These are phyloP conservation scores for Aspergillus coremiiformis DNA, from an alignment of 495 filamentous ascomycete species.

Conservation along the genomic window DNA sequence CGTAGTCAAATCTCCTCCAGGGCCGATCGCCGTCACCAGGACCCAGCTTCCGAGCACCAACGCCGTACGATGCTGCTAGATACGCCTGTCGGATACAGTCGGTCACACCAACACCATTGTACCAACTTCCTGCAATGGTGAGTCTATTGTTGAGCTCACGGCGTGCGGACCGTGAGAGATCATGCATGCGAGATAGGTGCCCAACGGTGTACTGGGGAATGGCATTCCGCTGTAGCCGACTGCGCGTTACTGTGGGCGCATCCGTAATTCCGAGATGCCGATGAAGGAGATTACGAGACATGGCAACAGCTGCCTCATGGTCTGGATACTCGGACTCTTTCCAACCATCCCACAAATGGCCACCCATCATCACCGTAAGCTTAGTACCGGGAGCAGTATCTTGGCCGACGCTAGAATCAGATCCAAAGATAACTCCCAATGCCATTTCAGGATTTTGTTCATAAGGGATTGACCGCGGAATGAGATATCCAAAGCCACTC, in stretches of 20 bases:
- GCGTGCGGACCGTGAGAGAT: slow-evolving; percentile 48
- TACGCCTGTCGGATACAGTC: slow-evolving; percentile 51
- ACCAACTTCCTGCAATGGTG: slow-evolving; percentile 73
- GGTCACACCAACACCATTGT: slow-evolving; percentile 54
- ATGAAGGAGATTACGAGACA: slow-evolving; percentile 60
- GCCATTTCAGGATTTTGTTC: slow-evolving; percentile 74
- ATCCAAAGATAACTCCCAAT: slow-evolving; percentile 89
- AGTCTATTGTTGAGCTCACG: slow-evolving; percentile 55
- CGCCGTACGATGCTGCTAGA: slow-evolving; percentile 28
- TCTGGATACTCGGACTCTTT: slow-evolving; percentile 45
- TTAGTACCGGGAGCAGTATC: slow-evolving; percentile 64
- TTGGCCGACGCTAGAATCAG: slow-evolving; percentile 51
- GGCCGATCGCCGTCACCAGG: slow-evolving; percentile 12
- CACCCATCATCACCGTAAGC: slow-evolving; percentile 90
- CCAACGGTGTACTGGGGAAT: slow-evolving; percentile 86
- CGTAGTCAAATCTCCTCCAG: slow-evolving; percentile 15
- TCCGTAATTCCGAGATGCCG: slow-evolving; percentile 67
- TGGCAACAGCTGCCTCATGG: slow-evolving; percentile 52
- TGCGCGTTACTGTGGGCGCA: slow-evolving; percentile 47
- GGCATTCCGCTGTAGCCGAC: slow-evolving; percentile 63
- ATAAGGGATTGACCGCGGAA: slow-evolving; percentile 61
- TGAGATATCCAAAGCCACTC: slow-evolving; percentile 83
- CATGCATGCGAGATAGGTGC: slow-evolving; percentile 56
- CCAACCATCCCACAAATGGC: slow-evolving; percentile 79
- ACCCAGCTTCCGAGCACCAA: slow-evolving; percentile 26